A percentile compares a stretch with the other conserved stretches of the same genome.
These are phyloP conservation scores for Nakazawaea wickerhamii DNA, from an alignment of 805 yeast species.

Conservation along the genomic window DNA sequence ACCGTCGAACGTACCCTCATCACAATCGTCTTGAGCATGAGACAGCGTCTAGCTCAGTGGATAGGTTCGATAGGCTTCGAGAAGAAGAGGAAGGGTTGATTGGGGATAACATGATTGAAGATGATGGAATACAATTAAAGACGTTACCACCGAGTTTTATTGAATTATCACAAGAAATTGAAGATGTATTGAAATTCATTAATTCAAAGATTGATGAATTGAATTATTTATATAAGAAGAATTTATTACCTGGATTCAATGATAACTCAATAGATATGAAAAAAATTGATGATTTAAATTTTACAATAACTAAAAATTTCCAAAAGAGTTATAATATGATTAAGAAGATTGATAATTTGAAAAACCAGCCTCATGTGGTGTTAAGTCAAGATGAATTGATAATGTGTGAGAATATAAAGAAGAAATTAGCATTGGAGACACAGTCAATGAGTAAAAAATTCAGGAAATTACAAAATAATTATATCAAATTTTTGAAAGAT, in stretches of 20 bases:
- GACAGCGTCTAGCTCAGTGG: slow-evolving; percentile 3
- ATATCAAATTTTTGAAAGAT: slow-evolving; percentile 75
- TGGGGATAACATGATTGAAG: slow-evolving; percentile 18
- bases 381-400: slow-evolving; percentile 40
- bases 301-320: slow-evolving; percentile 65
- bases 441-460: slow-evolving; percentile 76
- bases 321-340: slow-evolving; percentile 76
- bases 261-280: slow-evolving; percentile 74
- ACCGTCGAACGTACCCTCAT: slow-evolving; percentile 84
- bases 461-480: slow-evolving; percentile 83
- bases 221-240: slow-evolving; percentile 68
- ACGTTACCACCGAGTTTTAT: slow-evolving; percentile 74
- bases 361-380: slow-evolving; percentile 23
- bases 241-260: slow-evolving; percentile 80
- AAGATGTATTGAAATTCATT: slow-evolving; percentile 50
- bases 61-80: slow-evolving; percentile 31
- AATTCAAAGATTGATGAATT: slow-evolving; percentile 52
- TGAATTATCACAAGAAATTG: slow-evolving; percentile 68
- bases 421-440: slow-evolving; percentile 76
- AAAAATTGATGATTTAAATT: slow-evolving; percentile 74
- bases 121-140: slow-evolving; percentile 48
- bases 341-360: slow-evolving; percentile 52
- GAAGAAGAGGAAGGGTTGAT: slow-evolving; percentile 63
- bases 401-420: slow-evolving; percentile 76
- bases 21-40: slow-evolving; percentile 27